These are phyloP conservation scores for Tolypocladium ovalisporum DNA, from an alignment of 2,329 filamentous ascomycete genomes.

Conservation along the genomic window DNA sequence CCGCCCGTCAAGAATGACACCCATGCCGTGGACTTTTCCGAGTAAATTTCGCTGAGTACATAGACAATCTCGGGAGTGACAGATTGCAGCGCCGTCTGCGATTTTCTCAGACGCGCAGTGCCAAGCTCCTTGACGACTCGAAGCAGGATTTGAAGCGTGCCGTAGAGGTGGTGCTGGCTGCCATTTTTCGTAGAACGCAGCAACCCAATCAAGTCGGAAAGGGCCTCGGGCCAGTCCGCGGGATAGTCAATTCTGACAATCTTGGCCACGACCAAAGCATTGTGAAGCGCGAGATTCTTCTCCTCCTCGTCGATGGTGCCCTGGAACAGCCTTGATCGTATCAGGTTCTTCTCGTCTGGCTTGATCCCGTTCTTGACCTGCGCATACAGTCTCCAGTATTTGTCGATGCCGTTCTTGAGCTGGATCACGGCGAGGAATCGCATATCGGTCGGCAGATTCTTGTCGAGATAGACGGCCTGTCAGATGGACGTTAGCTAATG, in stretches of 20 bases:
- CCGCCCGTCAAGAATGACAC: conserved; percentile 45
- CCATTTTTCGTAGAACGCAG: conserved; percentile 43
- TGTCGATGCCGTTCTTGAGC: conserved; percentile 93
- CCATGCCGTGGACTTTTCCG: conserved; percentile 63
- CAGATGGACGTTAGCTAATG: not conserved
- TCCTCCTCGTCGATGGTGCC: conserved; percentile 70
- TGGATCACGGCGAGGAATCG: conserved; percentile 88
- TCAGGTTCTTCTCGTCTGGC: conserved; percentile 63
- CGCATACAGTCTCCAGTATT: conserved; percentile 69
- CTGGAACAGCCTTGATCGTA: conserved; percentile 65
- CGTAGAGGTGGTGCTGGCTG: conserved; percentile 56
- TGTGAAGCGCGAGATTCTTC: conserved; percentile 69
- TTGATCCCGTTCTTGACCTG: conserved; percentile 52
- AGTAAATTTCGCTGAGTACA: conserved; percentile 68
- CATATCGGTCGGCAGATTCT: conserved; percentile 61
- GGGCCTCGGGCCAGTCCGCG: conserved; percentile 63
- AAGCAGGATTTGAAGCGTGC: conserved; percentile 66
- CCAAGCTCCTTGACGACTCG: conserved; percentile 86
- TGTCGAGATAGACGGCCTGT: conserved; percentile 73
- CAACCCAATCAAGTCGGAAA: conserved; percentile 49
- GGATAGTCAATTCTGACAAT: conserved; percentile 86
- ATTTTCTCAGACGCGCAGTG: conserved; percentile 64
- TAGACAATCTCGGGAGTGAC: conserved; percentile 77
- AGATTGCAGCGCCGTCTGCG: conserved; percentile 65
- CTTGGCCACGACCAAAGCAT: conserved; percentile 79